Base-by-base conservation (phyloP, 768 basidiomycete genomes). In the Suillus variegatus region DNA sequence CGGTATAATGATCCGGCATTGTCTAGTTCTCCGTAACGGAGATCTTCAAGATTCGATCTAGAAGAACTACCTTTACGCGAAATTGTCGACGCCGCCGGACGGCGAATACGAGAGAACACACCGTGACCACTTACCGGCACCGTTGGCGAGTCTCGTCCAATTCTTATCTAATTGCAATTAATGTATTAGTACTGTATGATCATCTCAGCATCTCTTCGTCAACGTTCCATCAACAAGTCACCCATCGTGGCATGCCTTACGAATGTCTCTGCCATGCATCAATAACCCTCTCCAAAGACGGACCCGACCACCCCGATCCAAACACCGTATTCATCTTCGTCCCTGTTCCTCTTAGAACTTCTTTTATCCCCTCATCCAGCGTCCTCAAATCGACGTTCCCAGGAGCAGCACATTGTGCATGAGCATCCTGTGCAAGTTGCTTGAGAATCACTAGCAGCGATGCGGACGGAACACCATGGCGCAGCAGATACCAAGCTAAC, bases 341-440 rank as follows among this genome's bases (percentile, higher is more conserved):
- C 2, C 96, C 96, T 0, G 95, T 92, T 0, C 88, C 86, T 71
- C 94, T 91, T 66, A 97, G 73, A 10, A 97, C 94, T 72, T 96
- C 92, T 70, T 87, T 89, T 67, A 99, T 94, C 0, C 89, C 90
- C 22, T 73, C 74, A 43, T 84, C 82, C 35, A 84, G 73, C n/a
- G 68, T 67, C 12, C 61, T 65, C 38, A 75, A 60, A 56, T 82
- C 75, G 16, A 64, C 61, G 0, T 84, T 86, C 0, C 88, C 89
- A 8, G 83, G 83, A 0, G 89, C 87, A 16, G 83, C 68, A 69
- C 88, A 89, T 52, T 89, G 86, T 43, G 76, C 67, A 69, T 88
- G 85, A 3, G 90, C 89, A 56, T 89, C 86, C 16, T 79, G 79
- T 0, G 90, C 91, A 1, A 92, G 81, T 54, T 82, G 82, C 49